Conservation (phyloP, 2,329 filamentous ascomycete species). For the Metarhizium album region DNA sequence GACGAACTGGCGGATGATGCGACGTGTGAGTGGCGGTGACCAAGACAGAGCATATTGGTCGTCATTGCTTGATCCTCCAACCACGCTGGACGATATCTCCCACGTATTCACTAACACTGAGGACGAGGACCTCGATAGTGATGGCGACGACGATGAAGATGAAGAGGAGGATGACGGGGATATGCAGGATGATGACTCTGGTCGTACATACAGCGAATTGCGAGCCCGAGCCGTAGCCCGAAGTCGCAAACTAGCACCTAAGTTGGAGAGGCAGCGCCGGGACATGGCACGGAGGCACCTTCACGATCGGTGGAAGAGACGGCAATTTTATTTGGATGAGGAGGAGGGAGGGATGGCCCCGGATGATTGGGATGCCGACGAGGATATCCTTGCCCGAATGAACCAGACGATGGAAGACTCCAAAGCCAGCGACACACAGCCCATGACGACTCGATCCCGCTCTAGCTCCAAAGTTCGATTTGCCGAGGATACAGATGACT, state of each 20-base stretch:
- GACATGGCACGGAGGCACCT: slow-evolving; percentile 41
- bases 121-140: slow-evolving; percentile 15
- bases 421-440: slow-evolving; percentile 26
- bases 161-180: slow-evolving; percentile 14
- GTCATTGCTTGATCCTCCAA: slow-evolving; percentile 35
- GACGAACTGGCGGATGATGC: slow-evolving; percentile 25
- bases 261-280: slow-evolving; percentile 28
- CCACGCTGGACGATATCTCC: slow-evolving; percentile 31
- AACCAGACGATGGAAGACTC: slow-evolving; percentile 26
- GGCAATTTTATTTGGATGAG: slow-evolving; percentile 75
- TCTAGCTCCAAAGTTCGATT: slow-evolving; percentile 75
- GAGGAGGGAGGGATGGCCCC: slow-evolving; percentile 66
- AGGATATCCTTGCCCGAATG: slow-evolving; percentile 40
- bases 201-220: slow-evolving; percentile 28
- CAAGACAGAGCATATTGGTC: slow-evolving; percentile 30
- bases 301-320: slow-evolving; percentile 63
- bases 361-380: slow-evolving; percentile 49
- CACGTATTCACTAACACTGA: slow-evolving; percentile 25
- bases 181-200: slow-evolving; percentile 3
- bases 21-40: slow-evolving; percentile 19
- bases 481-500: slow-evolving; percentile 58
- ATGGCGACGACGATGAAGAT: slow-evolving; percentile 17
- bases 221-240: slow-evolving; percentile 26
- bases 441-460: slow-evolving; percentile 33
- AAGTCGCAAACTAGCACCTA: slow-evolving; percentile 24